A percentile compares a stretch with the other conserved stretches of the same genome.
Conservation (phyloP, 352 stramenopile genomes). For the Pythium phragmiticola region DNA sequence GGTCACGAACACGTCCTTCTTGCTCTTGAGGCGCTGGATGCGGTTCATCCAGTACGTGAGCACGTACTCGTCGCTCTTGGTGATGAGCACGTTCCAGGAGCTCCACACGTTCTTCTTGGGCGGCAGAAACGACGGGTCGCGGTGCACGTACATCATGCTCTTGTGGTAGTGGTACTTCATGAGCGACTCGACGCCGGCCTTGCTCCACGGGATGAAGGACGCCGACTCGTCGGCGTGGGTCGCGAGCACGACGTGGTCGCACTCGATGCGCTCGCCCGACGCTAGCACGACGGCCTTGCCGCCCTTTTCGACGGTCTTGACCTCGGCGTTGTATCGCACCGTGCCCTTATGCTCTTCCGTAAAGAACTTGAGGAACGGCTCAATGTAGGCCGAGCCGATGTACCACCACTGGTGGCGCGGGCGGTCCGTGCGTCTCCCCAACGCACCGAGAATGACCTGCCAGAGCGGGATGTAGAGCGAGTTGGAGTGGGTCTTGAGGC, state of each 20-base stretch:
- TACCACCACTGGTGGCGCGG: conserved; percentile 87
- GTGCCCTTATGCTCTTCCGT: conserved; percentile 76
- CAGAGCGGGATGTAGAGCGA: conserved; percentile 86
- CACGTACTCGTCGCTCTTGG: conserved; percentile 80
- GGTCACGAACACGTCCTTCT: conserved; percentile 86
- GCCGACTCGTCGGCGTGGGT: conserved; percentile 80
- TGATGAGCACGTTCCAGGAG: conserved; percentile 87
- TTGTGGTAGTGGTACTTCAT: conserved; percentile 87
- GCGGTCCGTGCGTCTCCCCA: conserved; percentile 72
- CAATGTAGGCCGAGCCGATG: conserved; percentile 79
- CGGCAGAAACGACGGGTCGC: conserved; percentile 71
- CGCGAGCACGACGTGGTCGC: conserved; percentile 83
- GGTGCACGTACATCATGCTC: conserved; percentile 87
- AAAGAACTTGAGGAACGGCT: conserved; percentile 86
- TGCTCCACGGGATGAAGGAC: conserved; percentile 70
- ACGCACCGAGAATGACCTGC: conserved; percentile 76
- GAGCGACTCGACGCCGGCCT: conserved; percentile 58
- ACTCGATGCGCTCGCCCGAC: conserved; percentile 71
- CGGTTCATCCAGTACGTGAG: conserved; percentile 91
- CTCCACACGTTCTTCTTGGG: conserved; percentile 79
- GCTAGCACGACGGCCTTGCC: conserved; percentile 79
- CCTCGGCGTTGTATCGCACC: conserved; percentile 73
- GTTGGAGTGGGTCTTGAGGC: conserved; percentile 86
- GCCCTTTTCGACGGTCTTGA: conserved; percentile 66
- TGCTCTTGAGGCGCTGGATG: conserved; percentile 84